Evolutionary conservation across 768 basidiomycete species (phyloP).

Genomic region (Agrocybe praecox): DNA sequence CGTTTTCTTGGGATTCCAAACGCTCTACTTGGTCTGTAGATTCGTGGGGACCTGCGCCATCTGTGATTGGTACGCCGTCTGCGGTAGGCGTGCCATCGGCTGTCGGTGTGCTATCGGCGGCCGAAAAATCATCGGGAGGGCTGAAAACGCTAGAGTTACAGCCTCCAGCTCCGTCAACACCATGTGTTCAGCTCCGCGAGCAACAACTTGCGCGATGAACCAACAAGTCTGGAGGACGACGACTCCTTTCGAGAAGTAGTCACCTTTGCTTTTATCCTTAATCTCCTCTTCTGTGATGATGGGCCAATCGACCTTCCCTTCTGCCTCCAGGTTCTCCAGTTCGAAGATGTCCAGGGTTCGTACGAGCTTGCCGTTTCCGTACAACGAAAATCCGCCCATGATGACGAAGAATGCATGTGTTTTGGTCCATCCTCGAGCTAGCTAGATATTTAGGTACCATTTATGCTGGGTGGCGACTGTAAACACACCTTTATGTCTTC

Average conservation of each 20-base stretch:
- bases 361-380: slow-evolving; percentile 17
- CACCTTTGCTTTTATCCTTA: slow-evolving; percentile 32
- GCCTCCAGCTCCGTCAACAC: slow-evolving; percentile 36
- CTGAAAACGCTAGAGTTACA: slow-evolving; percentile 33
- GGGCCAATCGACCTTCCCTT: slow-evolving; percentile 16
- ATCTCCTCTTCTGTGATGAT: slow-evolving; percentile 21
- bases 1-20: too few species aligned
- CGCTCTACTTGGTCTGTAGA: too few species aligned
- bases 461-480: neutral
- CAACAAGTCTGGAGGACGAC: slow-evolving; percentile 34
- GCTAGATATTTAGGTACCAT: neutral
- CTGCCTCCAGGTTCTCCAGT: slow-evolving; percentile 12
- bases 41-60: too few species aligned
- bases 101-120: too few species aligned
- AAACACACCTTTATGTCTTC: slow-evolving; percentile 2
- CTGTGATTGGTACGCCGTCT: too few species aligned
- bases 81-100: too few species aligned
- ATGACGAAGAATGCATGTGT: slow-evolving; percentile 18
- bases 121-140: slow-evolving; percentile 31
- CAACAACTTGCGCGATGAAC: slow-evolving; percentile 34
- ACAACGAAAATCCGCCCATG: slow-evolving; percentile 23
- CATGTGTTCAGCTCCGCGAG: slow-evolving; percentile 22
- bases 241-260: slow-evolving; percentile 33
- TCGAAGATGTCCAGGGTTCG: slow-evolving; percentile 1
- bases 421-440: slow-evolving; percentile 13